Evolutionary conservation across 2,329 filamentous ascomycete species (phyloP), one percentile per base, ranked within the genome.

Genomic region (Emmonsiellopsis sp.): DNA sequence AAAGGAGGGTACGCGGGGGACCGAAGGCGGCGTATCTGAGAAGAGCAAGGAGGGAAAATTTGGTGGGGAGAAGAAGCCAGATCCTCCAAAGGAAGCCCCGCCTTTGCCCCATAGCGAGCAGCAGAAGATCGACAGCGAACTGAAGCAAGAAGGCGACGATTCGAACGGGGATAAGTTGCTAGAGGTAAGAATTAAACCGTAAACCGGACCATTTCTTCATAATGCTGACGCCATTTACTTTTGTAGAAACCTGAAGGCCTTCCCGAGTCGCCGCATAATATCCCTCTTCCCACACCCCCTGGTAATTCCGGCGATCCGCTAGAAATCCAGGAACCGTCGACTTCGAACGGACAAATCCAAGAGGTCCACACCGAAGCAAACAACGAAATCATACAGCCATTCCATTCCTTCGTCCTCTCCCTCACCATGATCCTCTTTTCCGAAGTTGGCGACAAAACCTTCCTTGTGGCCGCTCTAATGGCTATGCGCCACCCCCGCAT

Each of bases 361-460:
- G 47, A 66, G 61, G 54, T 48, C 51, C 48, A 57, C 55, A 48
- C 61, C 67, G 54, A 64, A 64, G 59, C 62, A 17, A 61, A 60
- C 21, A 62, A 62, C 7, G 69, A 62, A 33, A 61, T 91, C 42
- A 89, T 91, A 55, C 86, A 84, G 57, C 88, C 88, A 14, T 75
- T 84, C 63, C 92, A 98, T 69, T 97, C 93, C 3, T 94, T 93
- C 64, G 66, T 95, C 10, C 83, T 97, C 34, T 95, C 93, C 13
- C 83, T 96, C 56, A 92, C 91, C 54, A 98, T 97, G 93, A 98
- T 98, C 63, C 76, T 97, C 57, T 86, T 97, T 62, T 96, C 92
- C 46, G 93, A 98, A 69, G 84, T 98, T 63, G 93, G 93, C 58
- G 93, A 98, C 80, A 98, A 98, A 75, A 98, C 93, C 0, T 98